These are phyloP conservation scores for Didymella pomorum DNA, from an alignment of 2,329 filamentous ascomycete genomes.

Conservation along the genomic window DNA sequence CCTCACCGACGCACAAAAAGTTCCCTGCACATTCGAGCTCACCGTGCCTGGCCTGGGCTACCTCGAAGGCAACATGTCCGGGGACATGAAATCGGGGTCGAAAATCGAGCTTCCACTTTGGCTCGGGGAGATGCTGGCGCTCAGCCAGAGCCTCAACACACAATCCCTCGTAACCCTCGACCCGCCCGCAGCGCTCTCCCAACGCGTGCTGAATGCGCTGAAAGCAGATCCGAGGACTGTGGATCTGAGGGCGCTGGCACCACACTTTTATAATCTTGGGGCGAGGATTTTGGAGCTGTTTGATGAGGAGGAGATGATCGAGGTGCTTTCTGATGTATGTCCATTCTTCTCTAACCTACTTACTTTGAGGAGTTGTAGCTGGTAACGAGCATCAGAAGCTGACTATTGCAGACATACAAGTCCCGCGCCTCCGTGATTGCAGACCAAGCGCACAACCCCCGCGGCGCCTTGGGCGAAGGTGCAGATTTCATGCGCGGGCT, in stretches of 20 bases:
- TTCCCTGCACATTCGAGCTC: conserved; percentile 93
- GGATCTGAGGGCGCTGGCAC: conserved; percentile 80
- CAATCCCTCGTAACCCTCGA: conserved; percentile 71
- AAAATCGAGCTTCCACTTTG: conserved; percentile 86
- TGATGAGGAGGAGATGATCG: conserved; percentile 82
- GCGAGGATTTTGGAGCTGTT: conserved; percentile 89
- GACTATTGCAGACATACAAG: conserved; percentile 72
- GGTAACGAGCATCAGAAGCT: no score
- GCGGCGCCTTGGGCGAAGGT: conserved; percentile 69
- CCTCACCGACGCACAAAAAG: conserved; percentile 90
- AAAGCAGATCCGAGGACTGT: conserved; percentile 90
- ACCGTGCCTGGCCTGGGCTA: conserved; percentile 87
- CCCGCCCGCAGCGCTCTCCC: conserved; percentile 77
- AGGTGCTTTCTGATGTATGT: conserved; percentile 60
- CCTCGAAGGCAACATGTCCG: conserved; percentile 80
- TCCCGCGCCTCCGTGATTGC: conserved; percentile 81
- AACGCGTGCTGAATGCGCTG: conserved; percentile 84
- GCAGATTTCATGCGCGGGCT: conserved; percentile 86
- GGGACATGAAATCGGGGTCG: conserved; percentile 79
- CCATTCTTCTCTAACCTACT: not conserved
- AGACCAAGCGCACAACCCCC: conserved; percentile 86
- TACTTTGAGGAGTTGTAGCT: no score
- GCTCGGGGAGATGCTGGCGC: conserved; percentile 92
- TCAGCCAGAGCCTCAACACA: conserved; percentile 55
- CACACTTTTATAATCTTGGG: conserved; percentile 87